phyloP scores from a whole-genome alignment of 1,284 basidiomycete species.

The Trichosporon sp. region DNA sequence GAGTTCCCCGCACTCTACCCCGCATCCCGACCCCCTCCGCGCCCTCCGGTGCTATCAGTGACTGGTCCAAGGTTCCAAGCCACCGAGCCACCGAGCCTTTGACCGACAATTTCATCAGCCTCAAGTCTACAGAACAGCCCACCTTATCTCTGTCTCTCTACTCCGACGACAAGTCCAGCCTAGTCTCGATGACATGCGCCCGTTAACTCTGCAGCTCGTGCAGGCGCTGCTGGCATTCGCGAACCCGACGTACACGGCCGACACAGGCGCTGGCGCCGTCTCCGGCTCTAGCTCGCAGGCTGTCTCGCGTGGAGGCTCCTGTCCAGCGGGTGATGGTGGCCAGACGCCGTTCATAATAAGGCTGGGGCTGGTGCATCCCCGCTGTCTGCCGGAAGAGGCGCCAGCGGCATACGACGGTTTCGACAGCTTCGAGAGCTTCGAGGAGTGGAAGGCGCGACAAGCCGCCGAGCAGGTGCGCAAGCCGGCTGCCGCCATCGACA shows the following conservation, averaged over 20 bases:
- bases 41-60: not conserved
- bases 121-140: not conserved
- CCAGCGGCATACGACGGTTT: not conserved
- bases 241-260: not conserved
- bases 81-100: not conserved
- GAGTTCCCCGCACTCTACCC: not conserved
- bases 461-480: conserved; percentile 36
- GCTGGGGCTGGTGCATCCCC: not conserved
- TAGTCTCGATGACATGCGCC: conserved; percentile 5
- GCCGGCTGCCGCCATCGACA: not conserved
- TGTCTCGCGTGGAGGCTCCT: not conserved
- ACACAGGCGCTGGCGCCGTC: not conserved
- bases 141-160: not conserved
- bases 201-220: conserved; percentile 5
- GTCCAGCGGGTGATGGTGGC: not conserved
- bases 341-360: not conserved
- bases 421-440: conserved; percentile 62
- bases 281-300: not conserved
- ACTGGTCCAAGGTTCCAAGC: not conserved
- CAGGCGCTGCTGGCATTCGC: conserved; percentile 6
- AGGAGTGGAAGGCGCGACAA: conserved; percentile 80
- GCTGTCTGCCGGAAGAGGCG: not conserved
- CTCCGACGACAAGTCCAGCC: not conserved
- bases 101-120: not conserved
- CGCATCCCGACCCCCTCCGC: not conserved